Evolutionary conservation across 1,284 basidiomycete species (phyloP).

Genomic region (Ustilago shanxiensis): DNA sequence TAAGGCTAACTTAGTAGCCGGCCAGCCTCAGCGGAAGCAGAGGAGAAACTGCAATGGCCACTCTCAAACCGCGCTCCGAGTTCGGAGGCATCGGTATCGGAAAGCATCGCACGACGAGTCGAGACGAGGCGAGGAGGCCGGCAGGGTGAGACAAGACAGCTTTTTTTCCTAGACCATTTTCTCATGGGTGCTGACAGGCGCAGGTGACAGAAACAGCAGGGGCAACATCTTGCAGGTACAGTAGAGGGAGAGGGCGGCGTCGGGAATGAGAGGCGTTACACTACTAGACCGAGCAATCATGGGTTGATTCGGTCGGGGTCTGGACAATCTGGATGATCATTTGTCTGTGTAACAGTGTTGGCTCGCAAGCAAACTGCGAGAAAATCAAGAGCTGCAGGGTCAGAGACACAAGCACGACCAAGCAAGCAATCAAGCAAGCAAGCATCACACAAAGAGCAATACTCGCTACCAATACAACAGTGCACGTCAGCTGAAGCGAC

Average conservation of each 20-base stretch:
- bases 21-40: not conserved
- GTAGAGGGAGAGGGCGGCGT: not conserved
- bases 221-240: not conserved
- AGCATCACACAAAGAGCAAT: too few species aligned
- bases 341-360: not conserved
- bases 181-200: constrained; percentile 20
- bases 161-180: constrained; percentile 5
- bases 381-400: constrained; percentile 31
- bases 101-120: constrained; percentile 8
- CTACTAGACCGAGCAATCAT: not conserved
- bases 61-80: constrained; percentile 9
- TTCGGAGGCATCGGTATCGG: constrained; percentile 14
- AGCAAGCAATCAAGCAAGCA: too few species aligned
- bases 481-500: not conserved
- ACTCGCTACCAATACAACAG: not conserved
- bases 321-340: constrained; percentile 23
- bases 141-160: constrained; percentile 31
- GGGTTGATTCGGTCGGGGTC: constrained; percentile 12
- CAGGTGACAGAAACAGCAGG: constrained; percentile 14
- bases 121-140: constrained; percentile 10
- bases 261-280: constrained; percentile 1
- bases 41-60: not conserved
- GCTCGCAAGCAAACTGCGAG: constrained; percentile 12
- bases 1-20: too few species aligned
- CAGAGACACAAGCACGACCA: constrained; percentile 17